These are phyloP conservation scores for Cordyceps cateniannulata DNA, from an alignment of 2,329 filamentous ascomycete species.

Conservation along the genomic window DNA sequence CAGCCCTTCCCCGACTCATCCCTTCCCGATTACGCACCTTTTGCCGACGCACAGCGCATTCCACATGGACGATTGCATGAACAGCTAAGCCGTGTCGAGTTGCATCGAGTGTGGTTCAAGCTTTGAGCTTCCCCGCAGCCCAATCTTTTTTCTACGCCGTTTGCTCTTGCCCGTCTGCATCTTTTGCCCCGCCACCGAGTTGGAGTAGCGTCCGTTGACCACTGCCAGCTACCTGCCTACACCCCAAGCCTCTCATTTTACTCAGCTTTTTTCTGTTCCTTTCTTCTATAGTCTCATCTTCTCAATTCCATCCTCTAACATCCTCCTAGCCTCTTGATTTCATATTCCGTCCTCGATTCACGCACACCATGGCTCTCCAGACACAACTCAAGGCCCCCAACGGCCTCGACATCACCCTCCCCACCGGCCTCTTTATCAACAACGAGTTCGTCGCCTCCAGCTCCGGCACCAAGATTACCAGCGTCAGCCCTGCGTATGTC, in stretches of 20 bases:
- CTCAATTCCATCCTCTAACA: neutral
- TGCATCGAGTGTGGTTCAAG: too few species aligned
- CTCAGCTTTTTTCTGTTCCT: neutral
- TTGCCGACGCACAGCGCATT: too few species aligned
- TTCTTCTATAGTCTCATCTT: neutral
- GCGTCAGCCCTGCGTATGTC: constrained; percentile 47
- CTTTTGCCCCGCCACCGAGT: neutral
- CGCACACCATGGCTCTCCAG: constrained; percentile 13
- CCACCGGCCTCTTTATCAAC: constrained; percentile 69
- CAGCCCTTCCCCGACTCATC: too few species aligned
- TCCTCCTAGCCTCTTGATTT: neutral
- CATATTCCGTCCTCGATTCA: neutral
- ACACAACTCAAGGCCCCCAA: constrained; percentile 40
- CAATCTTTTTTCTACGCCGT: neutral
- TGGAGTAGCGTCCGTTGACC: neutral
- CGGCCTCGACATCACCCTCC: constrained; percentile 59
- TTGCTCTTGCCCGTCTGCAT: neutral
- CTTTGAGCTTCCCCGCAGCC: too few species aligned
- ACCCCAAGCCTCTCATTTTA: neutral
- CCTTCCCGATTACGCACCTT: too few species aligned
- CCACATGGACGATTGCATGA: too few species aligned
- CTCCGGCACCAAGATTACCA: constrained; percentile 49
- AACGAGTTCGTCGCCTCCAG: constrained; percentile 63
- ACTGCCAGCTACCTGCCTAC: neutral
- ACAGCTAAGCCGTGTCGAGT: too few species aligned